Percentiles rank a stretch among this genome's conserved stretches.
These are phyloP conservation scores for Turnera subulata DNA, from an alignment of 345 rosid genomes.

Conservation along the genomic window DNA sequence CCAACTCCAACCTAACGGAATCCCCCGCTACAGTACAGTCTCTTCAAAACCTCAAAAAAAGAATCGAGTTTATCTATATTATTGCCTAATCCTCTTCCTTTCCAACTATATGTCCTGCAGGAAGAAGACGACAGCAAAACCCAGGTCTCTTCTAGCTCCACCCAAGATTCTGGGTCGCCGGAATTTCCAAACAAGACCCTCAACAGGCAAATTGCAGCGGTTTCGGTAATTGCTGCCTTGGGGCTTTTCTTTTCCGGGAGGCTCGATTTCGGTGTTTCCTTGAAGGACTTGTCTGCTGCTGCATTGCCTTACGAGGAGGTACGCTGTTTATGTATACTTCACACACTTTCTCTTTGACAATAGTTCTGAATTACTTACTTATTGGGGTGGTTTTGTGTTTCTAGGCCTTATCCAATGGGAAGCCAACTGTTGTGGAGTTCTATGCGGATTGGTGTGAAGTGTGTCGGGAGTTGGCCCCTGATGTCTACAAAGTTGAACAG, in stretches of 20 bases:
- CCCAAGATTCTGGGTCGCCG: constrained; percentile 38
- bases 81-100: background rate
- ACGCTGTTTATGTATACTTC: background rate
- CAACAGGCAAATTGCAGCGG: constrained; percentile 50
- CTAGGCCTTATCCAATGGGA: constrained; percentile 89
- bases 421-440: constrained; percentile 92
- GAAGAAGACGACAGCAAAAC: constrained; percentile 27
- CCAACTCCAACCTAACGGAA: constrained; percentile 29
- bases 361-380: background rate
- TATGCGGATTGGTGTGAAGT: constrained; percentile 99
- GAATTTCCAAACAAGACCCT: constrained; percentile 59
- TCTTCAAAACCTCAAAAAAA: background rate
- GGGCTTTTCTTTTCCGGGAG: constrained; percentile 55
- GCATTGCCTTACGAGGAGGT: constrained; percentile 81
- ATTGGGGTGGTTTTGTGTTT: constrained; percentile 5
- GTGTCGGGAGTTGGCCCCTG: constrained; percentile 90
- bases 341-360: background rate
- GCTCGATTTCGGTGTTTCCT: constrained; percentile 73
- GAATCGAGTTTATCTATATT: no score
- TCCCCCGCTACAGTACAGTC: constrained; percentile 18
- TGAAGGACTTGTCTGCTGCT: constrained; percentile 64
- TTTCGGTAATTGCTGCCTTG: constrained; percentile 48
- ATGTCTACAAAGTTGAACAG: constrained; percentile 88
- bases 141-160: constrained; percentile 17
- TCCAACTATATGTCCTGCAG: constrained; percentile 24